A percentile compares a stretch with the other conserved stretches of the same genome.
Evolutionary conservation across 345 rosid species (phyloP).

Genomic region (Anastatica hierochuntica): DNA sequence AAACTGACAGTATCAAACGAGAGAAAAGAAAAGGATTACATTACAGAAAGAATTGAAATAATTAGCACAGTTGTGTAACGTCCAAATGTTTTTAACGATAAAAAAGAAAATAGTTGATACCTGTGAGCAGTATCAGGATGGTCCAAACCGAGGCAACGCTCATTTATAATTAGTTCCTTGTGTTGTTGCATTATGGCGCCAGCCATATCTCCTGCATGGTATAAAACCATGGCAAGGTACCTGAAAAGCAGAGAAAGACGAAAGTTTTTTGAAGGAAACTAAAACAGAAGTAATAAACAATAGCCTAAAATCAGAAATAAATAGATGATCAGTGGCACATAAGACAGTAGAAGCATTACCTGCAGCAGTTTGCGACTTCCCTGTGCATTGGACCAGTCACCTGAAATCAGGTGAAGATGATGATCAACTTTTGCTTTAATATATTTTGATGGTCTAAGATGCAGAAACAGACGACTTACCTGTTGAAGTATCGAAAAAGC

Average conservation of each 20-base stretch:
- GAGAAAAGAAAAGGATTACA: neutral
- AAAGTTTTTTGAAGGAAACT: neutral
- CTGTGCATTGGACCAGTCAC: conserved; percentile 99
- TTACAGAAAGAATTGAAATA: neutral
- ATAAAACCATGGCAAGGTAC: conserved; percentile 97
- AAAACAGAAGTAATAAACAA: neutral
- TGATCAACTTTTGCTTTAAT: neutral
- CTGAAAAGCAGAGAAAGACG: conserved; percentile 32
- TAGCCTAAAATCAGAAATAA: no score
- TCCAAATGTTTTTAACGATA: no score
- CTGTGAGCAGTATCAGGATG: conserved; percentile 99
- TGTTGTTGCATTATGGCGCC: conserved; percentile 99
- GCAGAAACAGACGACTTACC: conserved; percentile 29
- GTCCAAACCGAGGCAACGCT: conserved; percentile 95
- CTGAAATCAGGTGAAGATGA: conserved; percentile 34
- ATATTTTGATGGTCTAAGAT: neutral
- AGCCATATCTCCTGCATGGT: conserved; percentile 99
- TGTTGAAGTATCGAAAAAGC: conserved; percentile 98
- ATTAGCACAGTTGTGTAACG: no score
- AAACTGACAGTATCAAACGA: neutral
- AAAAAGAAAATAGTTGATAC: conserved; percentile 21
- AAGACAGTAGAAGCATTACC: conserved; percentile 39
- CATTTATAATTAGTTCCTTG: conserved; percentile 95
- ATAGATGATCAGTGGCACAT: no score
- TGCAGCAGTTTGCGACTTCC: conserved; percentile 94